Base-by-base conservation (phyloP, 495 filamentous ascomycete species). In the Glonium stellatum region DNA sequence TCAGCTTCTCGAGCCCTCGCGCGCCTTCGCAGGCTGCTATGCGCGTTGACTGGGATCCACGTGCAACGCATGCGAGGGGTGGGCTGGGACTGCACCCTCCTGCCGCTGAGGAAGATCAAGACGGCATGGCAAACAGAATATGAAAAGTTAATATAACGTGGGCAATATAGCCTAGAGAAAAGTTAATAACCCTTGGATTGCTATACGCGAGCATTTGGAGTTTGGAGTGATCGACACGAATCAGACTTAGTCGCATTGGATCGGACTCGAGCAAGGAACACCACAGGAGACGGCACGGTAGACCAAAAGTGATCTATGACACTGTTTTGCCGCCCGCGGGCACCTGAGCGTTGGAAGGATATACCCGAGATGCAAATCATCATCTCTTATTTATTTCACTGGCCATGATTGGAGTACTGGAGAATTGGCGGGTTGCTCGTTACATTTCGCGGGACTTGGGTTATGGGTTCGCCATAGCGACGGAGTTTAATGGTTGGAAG, bases 1-100 rank as follows among this genome's bases (percentile, higher is more conserved):
- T 80, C 71, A 84, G 81, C 59, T 86, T 86, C 68, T 84, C 81
- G 0, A 75, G 75, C 3, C 83, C 83, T 4, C 75, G 78, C 48
- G 76, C 81, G 10, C 82, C 80, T 13, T 65, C 60, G 18, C 52
- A 58, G 22, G 22, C 13, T 18, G 52, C 57, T 5, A 62, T 52
- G 51, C 57, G 58, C 31, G 51, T 60, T 21, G 66, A 70, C 8
- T 77, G 74, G 76, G 74, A 78, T 69, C 71, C 73, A 8, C 53
- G 62, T 9, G 57, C 61, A 18, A 74, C 73, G 4, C 64, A 76
- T 55, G 73, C 77, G 41, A 68, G 68, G 47, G 69, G 69, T 12
- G 69, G 69, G 9, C 55, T 71, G 5, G 69, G 67, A 10, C 50
- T 69, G 8, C 66, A 71, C 49, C 66, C 68, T 35, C 60, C 64